Evolutionary conservation across 257 asterid genomes (phyloP).

Genomic region (Solanum clarkiae): DNA sequence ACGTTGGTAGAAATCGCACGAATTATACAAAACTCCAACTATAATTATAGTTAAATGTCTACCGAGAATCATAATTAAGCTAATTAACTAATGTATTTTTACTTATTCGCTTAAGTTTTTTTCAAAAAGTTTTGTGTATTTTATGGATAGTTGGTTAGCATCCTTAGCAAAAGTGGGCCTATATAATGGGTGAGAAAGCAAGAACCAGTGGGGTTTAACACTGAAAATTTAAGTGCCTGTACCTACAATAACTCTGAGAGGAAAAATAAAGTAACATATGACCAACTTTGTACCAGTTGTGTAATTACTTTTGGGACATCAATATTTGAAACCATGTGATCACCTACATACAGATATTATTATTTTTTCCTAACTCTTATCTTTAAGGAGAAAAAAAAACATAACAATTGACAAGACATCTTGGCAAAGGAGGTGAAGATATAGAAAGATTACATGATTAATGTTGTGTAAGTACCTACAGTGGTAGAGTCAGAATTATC

Average conservation of each 20-base stretch:
- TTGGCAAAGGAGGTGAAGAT: neutral
- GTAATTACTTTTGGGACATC: neutral
- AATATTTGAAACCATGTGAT: neutral
- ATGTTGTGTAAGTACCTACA: neutral
- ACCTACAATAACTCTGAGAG: neutral
- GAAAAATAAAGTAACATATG: neutral
- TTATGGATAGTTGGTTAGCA: neutral
- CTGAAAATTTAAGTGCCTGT: neutral
- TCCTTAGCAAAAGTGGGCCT: neutral
- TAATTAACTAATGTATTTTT: too few relatives aligned
- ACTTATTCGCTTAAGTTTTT: too few relatives aligned
- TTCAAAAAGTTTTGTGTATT: neutral
- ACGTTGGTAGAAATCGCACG: too few relatives aligned
- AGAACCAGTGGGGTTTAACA: constrained; percentile 1
- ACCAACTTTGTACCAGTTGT: neutral
- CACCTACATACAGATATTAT: neutral
- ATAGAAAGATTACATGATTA: neutral
- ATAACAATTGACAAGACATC: neutral
- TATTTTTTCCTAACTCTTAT: neutral
- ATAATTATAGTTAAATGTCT: too few relatives aligned
- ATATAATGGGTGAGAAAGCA: constrained; percentile 6
- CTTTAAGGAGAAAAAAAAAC: neutral
- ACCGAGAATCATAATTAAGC: rapidly evolving
- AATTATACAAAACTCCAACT: too few relatives aligned
- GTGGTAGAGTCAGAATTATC: too few relatives aligned